Evolutionary conservation across 1,284 basidiomycete species (phyloP).

Genomic region (Sphaerobolus stellatus): DNA sequence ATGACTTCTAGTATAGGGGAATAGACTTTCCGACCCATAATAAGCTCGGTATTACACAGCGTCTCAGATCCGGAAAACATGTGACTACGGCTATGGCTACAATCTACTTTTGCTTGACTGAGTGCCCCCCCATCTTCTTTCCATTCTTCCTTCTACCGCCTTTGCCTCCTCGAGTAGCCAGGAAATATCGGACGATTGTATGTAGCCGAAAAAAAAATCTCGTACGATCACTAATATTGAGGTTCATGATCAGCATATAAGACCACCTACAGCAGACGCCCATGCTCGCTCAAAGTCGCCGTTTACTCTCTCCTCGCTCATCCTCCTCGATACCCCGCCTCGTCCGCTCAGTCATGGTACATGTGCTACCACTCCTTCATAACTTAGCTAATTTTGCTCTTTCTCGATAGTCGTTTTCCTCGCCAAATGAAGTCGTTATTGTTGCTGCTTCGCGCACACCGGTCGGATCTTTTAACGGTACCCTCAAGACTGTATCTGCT

Average conservation of each 20-base stretch:
- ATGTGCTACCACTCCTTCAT: conserved; percentile 1
- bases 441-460: conserved; percentile 94
- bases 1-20: conserved; percentile 46
- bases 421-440: conserved; percentile 85
- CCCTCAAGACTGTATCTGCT: conserved; percentile 86
- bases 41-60: too few relatives aligned
- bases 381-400: background rate
- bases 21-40: too few relatives aligned
- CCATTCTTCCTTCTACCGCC: too few relatives aligned
- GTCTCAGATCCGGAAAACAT: too few relatives aligned
- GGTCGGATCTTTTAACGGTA: conserved; percentile 90
- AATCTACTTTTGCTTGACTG: too few relatives aligned
- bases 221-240: background rate
- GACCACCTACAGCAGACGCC: conserved; percentile 3
- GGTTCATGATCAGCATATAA: too few relatives aligned
- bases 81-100: too few relatives aligned
- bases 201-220: too few relatives aligned
- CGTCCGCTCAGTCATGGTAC: conserved; percentile 22
- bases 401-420: conserved; percentile 34
- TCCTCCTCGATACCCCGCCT: conserved; percentile 13
- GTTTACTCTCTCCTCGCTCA: background rate
- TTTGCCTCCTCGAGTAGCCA: too few relatives aligned
- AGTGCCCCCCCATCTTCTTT: too few relatives aligned
- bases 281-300: conserved; percentile 10
- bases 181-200: too few relatives aligned